Base-by-base conservation (phyloP, 2,329 filamentous ascomycete species). In the Xylaria hypoxylon region DNA sequence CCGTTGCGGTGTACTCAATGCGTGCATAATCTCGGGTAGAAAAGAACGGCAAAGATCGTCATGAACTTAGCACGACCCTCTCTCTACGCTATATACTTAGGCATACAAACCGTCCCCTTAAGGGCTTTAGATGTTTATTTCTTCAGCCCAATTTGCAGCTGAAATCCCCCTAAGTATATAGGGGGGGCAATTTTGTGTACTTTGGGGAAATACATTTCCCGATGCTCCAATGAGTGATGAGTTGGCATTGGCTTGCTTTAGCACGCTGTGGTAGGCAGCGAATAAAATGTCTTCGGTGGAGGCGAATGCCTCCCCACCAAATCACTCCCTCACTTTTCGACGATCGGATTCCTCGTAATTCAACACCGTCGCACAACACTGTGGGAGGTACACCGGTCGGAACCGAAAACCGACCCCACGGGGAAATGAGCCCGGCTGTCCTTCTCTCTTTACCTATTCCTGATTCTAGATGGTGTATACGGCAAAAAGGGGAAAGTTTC, bases 11-110 rank as follows among this genome's bases (percentile, higher is more conserved):
- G 24, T 38, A 28, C 38, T 52, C 4, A 17, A 10, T 50, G 24
- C 48, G 56, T 61, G 47, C 55, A 62, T 61, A 26, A 24, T 38
- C 19, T 50, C 15, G 42, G 51, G 62, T 58, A 42, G 63, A 61
- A 65, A 61, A 67, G 48, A 64, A 33, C 13, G 31, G 53, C 24
- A 5, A 48, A 55, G 35, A 56, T 53, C 33, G 10, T 24, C 22
- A 53, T 33, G 24, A 31, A 4, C 33, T 17, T 19, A 44, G 31
- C 19, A 38, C n/a, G n/a, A 31, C 26, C 31, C 33, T 48, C 28
- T 33, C 47, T 47, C 35, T 22, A 45, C 52, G 33, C 11, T n/a
- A 52, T 40, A 11, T 33, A 22, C 26, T 2, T n/a, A 17, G 26
- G 44, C n/a, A n/a, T n/a, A n/a, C 42, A 13, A 19, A 53, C 45